Evolutionary conservation across 352 stramenopile genomes (phyloP), one percentile per base, ranked within the genome.

Genomic region (Phytopythium ostracodes): DNA sequence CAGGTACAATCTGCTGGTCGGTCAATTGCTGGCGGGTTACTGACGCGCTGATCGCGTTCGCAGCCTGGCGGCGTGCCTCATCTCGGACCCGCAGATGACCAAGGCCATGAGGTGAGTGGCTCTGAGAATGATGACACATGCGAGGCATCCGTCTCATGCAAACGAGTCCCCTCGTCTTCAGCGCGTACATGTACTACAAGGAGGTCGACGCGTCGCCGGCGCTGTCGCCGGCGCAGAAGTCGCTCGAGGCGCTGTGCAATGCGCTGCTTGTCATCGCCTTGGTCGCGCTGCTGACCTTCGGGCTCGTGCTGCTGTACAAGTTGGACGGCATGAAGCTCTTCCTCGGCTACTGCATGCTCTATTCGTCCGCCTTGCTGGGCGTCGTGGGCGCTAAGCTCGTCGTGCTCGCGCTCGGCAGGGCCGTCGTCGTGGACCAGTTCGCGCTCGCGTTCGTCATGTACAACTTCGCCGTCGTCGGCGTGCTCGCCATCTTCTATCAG

Each of bases 401-500:
- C n/a, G 71, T 91, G 20, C 79, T 89, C 51, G 70, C 89, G 4
- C 64, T 94, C 44, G 76, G 66, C 20, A 56, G 68, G 20, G 56
- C 79, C 18, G 62, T 88, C 18, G 62, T 91, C 53, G 47, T 92
- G 31, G 76, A 94, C 59, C 55, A 62, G 25, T 54, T 76, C 22
- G 81, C 84, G 44, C 71, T 88, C 44, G 65, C 52, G 10, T 63
- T 96, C 47, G 70, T 91, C 70, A 96, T 96, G 75, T 94, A 91
- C 75, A 97, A 96, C 67, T 95, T 96, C 56, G 87, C 82, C 2
- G 71, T 96, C 29, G 86, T 94, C 12, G 87, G 85, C 4, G 78
- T 94, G 20, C 67, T 96, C 33, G 82, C 77, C 54, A 92, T 96
- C 56, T 97, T 97, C 36, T 96, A 93, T 64, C 87, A 91, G 49